Percentiles rank a stretch among this genome's conserved stretches.
Conservation (phyloP, 495 filamentous ascomycete genomes). For the Aspergillus saccharolyticus region DNA sequence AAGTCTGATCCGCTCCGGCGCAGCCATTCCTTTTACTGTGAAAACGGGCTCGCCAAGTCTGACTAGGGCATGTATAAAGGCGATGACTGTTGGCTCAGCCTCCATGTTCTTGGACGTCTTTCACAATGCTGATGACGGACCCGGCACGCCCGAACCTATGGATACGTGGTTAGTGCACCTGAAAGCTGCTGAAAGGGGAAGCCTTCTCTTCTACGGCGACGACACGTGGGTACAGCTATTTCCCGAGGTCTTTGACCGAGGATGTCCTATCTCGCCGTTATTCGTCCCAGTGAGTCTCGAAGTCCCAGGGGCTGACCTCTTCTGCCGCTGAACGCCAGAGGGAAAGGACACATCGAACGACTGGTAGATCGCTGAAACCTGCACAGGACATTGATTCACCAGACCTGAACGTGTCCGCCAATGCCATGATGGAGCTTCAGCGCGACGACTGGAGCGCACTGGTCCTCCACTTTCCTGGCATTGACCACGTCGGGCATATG, state of each 20-base stretch:
- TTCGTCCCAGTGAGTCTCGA: not conserved
- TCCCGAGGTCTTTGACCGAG: not conserved
- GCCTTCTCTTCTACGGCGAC: not conserved
- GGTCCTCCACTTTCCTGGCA: not conserved
- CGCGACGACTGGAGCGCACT: not conserved
- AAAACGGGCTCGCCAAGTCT: not conserved
- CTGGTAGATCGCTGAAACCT: no score
- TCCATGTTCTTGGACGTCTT: not conserved
- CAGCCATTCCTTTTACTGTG: not conserved
- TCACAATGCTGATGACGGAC: not conserved
- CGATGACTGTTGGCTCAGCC: not conserved
- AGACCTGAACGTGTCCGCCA: not conserved
- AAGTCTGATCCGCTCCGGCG: not conserved
- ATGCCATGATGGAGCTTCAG: not conserved
- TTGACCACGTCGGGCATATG: not conserved
- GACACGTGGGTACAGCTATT: not conserved
- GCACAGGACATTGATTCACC: no score
- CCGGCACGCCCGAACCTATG: not conserved
- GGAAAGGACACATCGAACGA: no score
- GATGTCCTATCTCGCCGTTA: not conserved
- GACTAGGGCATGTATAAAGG: not conserved
- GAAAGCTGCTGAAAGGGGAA: not conserved
- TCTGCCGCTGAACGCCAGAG: no score
- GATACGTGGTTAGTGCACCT: not conserved
- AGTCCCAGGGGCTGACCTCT: no score